phyloP scores from a whole-genome alignment of 768 basidiomycete genomes.

The Boletus speciosus region DNA sequence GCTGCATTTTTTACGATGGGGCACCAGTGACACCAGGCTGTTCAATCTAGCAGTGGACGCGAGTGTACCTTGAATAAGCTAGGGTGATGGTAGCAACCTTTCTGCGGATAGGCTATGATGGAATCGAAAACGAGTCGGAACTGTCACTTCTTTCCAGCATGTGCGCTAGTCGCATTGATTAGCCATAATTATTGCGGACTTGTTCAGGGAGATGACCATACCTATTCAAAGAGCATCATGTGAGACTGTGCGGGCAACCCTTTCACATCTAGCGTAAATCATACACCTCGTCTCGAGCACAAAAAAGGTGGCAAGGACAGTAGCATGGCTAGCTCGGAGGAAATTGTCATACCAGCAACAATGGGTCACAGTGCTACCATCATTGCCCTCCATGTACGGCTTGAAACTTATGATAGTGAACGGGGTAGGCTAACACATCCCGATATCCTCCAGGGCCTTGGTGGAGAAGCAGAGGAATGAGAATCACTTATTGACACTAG shows the following conservation, averaged over 20 bases:
- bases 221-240: not conserved
- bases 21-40: not conserved
- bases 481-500: not conserved
- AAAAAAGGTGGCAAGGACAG: not conserved
- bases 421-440: not conserved
- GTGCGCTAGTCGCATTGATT: not conserved
- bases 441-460: not conserved
- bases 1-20: not conserved
- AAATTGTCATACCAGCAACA: not conserved
- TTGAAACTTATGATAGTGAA: not conserved
- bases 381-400: not conserved
- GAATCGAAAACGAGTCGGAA: not conserved
- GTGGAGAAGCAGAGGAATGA: not conserved
- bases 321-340: not conserved
- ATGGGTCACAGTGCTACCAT: not conserved
- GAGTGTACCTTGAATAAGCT: not conserved
- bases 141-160: not conserved
- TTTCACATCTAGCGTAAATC: not conserved
- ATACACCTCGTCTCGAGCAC: not conserved
- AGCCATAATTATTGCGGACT: not conserved
- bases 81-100: not conserved
- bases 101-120: not conserved
- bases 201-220: not conserved
- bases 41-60: not conserved
- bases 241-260: not conserved